Conservation (phyloP, 1,284 basidiomycete species). For the Papiliotrema flavescens region DNA sequence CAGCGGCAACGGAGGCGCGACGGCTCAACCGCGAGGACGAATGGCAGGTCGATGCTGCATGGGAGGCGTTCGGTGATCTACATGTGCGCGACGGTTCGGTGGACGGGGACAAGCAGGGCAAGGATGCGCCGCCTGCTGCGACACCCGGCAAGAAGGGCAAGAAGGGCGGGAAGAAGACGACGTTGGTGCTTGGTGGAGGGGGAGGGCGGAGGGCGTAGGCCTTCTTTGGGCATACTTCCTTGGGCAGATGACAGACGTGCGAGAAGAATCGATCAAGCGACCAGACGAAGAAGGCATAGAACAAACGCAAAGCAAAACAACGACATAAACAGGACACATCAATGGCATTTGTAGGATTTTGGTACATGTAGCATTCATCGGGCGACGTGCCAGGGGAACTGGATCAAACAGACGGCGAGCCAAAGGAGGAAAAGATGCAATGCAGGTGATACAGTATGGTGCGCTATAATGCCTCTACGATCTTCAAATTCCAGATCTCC, state of each 20-base stretch:
- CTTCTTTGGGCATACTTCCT: too few species aligned
- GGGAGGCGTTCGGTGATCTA: constrained; percentile 68
- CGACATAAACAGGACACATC: too few species aligned
- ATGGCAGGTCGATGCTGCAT: constrained; percentile 73
- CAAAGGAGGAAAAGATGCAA: background rate
- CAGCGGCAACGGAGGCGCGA: constrained; percentile 4
- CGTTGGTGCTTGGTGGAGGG: constrained; percentile 4
- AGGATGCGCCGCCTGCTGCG: constrained; percentile 33
- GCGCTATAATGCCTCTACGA: constrained; percentile 9
- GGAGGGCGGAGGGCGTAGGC: constrained; percentile 2
- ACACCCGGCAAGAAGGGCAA: constrained; percentile 20
- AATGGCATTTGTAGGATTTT: too few species aligned
- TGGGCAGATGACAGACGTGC: too few species aligned
- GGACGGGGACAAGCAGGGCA: constrained; percentile 24
- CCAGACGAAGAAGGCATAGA: too few species aligned
- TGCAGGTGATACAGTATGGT: background rate
- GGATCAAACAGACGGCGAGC: too few species aligned
- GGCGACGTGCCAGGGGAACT: too few species aligned
- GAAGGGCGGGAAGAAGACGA: constrained; percentile 59
- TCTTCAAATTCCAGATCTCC: constrained; percentile 26
- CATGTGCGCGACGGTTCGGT: constrained; percentile 6
- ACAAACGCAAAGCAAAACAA: too few species aligned
- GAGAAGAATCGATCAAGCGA: too few species aligned
- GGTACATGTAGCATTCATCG: too few species aligned
- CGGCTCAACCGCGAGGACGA: constrained; percentile 56